A percentile compares a stretch with the other conserved stretches of the same genome.
Conservation (phyloP, 2,329 filamentous ascomycete species). For the Hymenoscyphus scutula region DNA sequence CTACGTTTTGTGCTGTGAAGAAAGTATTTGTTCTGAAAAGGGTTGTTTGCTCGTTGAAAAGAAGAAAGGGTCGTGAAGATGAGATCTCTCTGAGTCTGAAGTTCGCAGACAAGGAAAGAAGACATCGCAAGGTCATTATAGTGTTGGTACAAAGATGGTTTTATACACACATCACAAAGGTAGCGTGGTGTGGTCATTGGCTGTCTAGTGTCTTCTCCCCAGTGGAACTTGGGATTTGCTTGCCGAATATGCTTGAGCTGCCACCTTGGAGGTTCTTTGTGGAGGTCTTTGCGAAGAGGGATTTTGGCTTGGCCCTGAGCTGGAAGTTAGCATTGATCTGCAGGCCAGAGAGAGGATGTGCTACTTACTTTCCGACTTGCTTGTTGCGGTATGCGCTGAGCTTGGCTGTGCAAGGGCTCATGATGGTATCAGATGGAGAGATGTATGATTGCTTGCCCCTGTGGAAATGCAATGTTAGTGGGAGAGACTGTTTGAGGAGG, state of each 20-base stretch:
- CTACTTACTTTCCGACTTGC: slow-evolving; percentile 70
- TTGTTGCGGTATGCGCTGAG: slow-evolving; percentile 77
- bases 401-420: slow-evolving; percentile 83
- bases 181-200: slow-evolving; percentile 1
- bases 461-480: slow-evolving; percentile 29
- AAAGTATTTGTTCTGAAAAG: not conserved
- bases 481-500: not conserved
- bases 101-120: not conserved
- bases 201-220: slow-evolving; percentile 22
- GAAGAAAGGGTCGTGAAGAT: slow-evolving; percentile 8
- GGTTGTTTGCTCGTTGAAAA: not conserved
- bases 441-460: slow-evolving; percentile 53
- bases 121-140: slow-evolving; percentile 1
- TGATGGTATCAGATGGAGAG: slow-evolving; percentile 84
- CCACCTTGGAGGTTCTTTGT: slow-evolving; percentile 54
- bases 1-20: not conserved
- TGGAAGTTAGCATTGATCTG: not conserved
- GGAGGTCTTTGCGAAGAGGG: slow-evolving; percentile 64
- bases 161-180: not conserved
- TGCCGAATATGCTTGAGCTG: slow-evolving; percentile 29
- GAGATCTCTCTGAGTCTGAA: not conserved
- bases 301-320: slow-evolving; percentile 62
- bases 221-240: slow-evolving; percentile 19
- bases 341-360: not conserved
- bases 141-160: not conserved